Conservation (phyloP, 495 filamentous ascomycete species). For the Penicillium antarcticum region DNA sequence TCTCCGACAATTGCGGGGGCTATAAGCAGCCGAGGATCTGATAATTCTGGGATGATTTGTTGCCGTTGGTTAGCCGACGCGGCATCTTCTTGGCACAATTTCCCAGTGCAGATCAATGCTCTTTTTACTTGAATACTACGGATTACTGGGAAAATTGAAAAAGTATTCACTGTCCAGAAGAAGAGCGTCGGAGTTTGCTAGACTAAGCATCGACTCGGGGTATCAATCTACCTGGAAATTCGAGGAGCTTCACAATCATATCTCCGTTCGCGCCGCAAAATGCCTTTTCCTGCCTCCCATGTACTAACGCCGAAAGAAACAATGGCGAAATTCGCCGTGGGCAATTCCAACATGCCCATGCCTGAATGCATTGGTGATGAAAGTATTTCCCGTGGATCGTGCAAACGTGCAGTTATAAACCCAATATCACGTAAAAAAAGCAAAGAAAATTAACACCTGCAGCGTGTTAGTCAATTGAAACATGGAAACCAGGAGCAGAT, state of each 20-base stretch:
- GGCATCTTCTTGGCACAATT: constrained; percentile 9
- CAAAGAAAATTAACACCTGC: constrained; percentile 42
- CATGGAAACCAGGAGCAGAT: background rate
- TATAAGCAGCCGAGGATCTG: constrained; percentile 28
- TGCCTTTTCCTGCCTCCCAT: constrained; percentile 43
- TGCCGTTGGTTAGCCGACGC: constrained; percentile 16
- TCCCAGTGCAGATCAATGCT: constrained; percentile 1
- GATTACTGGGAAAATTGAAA: background rate
- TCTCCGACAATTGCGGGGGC: constrained; percentile 23
- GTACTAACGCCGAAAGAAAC: constrained; percentile 37
- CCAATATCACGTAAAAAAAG: constrained; percentile 19
- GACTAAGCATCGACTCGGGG: constrained; percentile 53
- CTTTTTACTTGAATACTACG: background rate
- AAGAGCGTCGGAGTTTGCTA: constrained; percentile 41
- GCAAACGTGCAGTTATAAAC: constrained; percentile 19
- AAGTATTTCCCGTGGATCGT: constrained; percentile 17
- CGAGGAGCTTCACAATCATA: constrained; percentile 49
- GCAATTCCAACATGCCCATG: constrained; percentile 27
- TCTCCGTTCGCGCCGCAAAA: constrained; percentile 49
- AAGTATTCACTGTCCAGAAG: constrained; percentile 23
- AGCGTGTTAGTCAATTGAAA: constrained; percentile 23
- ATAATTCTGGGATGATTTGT: constrained; percentile 18
- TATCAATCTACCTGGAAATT: constrained; percentile 45
- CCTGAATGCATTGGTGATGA: constrained; percentile 28
- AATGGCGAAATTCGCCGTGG: constrained; percentile 20